phyloP scores from a whole-genome alignment of 495 filamentous ascomycete species.

The Trichoderma erinaceum region DNA sequence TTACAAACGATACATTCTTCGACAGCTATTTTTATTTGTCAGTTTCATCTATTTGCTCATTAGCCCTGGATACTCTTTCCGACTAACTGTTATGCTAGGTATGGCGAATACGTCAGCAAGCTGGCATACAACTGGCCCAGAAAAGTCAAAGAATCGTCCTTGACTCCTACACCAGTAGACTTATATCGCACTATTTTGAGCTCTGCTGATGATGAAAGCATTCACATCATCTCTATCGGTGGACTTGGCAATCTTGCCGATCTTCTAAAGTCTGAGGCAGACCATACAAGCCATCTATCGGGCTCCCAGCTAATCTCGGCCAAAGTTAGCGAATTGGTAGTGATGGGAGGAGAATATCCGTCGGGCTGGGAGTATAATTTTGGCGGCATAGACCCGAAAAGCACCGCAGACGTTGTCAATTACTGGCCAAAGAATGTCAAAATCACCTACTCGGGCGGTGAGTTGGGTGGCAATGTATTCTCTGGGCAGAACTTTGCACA shows the following conservation, averaged over 20 bases:
- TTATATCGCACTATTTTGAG: background rate
- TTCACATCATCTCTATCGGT: background rate
- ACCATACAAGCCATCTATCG: background rate
- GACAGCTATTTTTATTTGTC: background rate
- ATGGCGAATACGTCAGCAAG: background rate
- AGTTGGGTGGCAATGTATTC: background rate
- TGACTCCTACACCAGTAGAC: background rate
- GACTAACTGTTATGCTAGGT: background rate
- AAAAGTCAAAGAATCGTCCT: background rate
- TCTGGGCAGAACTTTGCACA: background rate
- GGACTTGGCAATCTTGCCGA: background rate
- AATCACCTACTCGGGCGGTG: background rate
- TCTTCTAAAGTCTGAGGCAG: background rate
- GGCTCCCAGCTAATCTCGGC: background rate
- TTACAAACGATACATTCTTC: background rate
- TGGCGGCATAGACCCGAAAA: background rate
- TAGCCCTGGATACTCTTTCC: too few species aligned
- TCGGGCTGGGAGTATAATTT: conserved; percentile 1
- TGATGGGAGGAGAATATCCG: background rate
- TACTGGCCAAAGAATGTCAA: background rate
- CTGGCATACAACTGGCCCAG: background rate
- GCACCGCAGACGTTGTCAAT: background rate
- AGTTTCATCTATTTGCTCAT: background rate
- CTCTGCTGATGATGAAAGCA: background rate
- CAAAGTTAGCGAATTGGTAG: background rate